These are phyloP conservation scores for Truncatella angustata DNA, from an alignment of 2,329 filamentous ascomycete species.

Conservation along the genomic window DNA sequence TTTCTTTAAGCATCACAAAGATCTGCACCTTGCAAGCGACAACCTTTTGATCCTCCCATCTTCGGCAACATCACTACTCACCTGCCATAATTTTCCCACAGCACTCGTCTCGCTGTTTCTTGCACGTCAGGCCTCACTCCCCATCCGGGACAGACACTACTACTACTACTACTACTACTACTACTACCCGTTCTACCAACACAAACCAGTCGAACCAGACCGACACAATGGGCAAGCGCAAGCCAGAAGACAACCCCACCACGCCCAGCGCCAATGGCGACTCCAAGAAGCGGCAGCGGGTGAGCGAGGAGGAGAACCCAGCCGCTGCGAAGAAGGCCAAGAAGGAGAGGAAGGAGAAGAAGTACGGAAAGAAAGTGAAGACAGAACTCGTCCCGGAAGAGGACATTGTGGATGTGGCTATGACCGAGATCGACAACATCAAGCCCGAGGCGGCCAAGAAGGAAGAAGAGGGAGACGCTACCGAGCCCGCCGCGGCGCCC, in stretches of 20 bases:
- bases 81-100: too few species aligned
- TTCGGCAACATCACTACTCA: background rate
- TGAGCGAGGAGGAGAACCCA: conserved; percentile 18
- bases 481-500: background rate
- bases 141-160: too few species aligned
- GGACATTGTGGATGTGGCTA: conserved; percentile 4
- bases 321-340: conserved; percentile 17
- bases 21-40: too few species aligned
- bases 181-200: too few species aligned
- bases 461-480: background rate
- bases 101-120: too few species aligned
- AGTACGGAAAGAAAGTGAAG: conserved; percentile 26
- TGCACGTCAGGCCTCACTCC: too few species aligned
- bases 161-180: too few species aligned
- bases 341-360: conserved; percentile 14
- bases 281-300: conserved; percentile 26
- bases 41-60: too few species aligned
- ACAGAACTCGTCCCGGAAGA: conserved; percentile 12
- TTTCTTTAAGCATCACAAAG: conserved; percentile 33
- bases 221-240: conserved; percentile 21
- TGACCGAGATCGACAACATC: conserved; percentile 6
- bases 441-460: background rate
- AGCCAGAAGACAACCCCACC: conserved; percentile 23
- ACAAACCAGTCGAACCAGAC: too few species aligned
- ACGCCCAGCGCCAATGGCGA: conserved; percentile 9